Base-by-base conservation (phyloP, 495 filamentous ascomycete species). In the Hypoxylon subgilvum region DNA sequence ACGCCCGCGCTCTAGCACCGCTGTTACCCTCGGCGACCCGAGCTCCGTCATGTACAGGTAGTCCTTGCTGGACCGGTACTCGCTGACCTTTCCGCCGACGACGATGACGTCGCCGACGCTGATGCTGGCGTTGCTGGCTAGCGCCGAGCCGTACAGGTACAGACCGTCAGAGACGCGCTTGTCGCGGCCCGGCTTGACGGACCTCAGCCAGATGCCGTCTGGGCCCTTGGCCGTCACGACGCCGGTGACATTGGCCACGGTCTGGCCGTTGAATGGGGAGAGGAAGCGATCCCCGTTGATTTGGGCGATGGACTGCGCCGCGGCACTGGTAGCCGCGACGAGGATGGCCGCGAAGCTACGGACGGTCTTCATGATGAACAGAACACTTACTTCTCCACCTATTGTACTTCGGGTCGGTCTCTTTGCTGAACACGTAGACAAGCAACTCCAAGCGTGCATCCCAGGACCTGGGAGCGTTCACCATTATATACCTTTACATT, bases 271-370 rank as follows among this genome's bases (percentile, higher is more conserved):
- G 64, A 77, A 78, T 0, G 83, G 75, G 16, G 85, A 88, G 28
- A 84, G 61, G 71, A 76, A 86, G n/a, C 67, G 75, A 44, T 81
- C 74, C 52, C 84, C 84, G 59, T 84, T 85, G 73, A 88, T 86
- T 52, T 83, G 77, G 30, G 74, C 72, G 61, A 88, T 84, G 36
- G 80, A 80, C 23, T 84, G 48, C 30, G 80, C 81, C 14, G 69
- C 56, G 27, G 18, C 47, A 32, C 28, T 9, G 36, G 42, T 31
- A 13, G 32, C 52, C n/a, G 39, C 55, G 49, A 55, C 17, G 1
- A 61, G 7, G 10, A 44, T 25, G 31, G 31, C 16, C 23, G 43
- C 47, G 17, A 52, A 22, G 38, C 40, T 45, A 16, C 16, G 30
- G 17, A 23, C 21, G 6, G 38, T 39, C 55, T 44, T 60, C 55